A percentile compares a stretch with the other conserved stretches of the same genome.
phyloP scores from a whole-genome alignment of 306 rosid species.

The Psophocarpus tetragonolobus region DNA sequence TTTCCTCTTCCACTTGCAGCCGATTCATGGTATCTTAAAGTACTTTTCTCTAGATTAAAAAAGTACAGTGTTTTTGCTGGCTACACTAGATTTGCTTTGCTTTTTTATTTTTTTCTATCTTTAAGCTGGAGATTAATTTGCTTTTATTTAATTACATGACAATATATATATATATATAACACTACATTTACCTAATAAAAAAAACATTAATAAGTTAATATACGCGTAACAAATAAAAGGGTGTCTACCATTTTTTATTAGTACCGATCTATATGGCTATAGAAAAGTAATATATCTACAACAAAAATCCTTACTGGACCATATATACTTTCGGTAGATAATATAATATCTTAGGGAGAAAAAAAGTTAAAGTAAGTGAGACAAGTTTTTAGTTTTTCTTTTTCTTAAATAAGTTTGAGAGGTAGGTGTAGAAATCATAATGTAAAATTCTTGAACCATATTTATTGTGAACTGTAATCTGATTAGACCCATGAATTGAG shows the following conservation, averaged over 20 bases:
- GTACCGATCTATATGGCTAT: not conserved
- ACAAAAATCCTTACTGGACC: not conserved
- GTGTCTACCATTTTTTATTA: not conserved
- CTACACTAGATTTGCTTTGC: not conserved
- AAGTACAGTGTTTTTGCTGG: not conserved
- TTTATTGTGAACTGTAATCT: not conserved
- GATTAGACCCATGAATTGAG: not conserved
- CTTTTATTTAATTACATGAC: not conserved
- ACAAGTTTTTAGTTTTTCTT: not conserved
- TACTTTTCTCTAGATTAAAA: not conserved
- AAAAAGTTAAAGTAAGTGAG: not conserved
- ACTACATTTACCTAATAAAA: not conserved
- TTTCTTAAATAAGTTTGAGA: not conserved
- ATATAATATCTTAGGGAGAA: not conserved
- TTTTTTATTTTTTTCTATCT: no score
- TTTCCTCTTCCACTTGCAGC: not conserved
- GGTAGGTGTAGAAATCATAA: not conserved
- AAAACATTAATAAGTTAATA: not conserved
- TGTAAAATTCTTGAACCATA: not conserved
- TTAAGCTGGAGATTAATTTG: no score
- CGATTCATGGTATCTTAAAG: not conserved
- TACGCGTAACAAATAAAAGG: not conserved
- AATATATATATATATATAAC: not conserved
- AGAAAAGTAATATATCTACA: not conserved
- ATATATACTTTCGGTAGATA: not conserved